These are phyloP conservation scores for Bipolaris oryzae DNA, from an alignment of 2,329 filamentous ascomycete genomes.

Conservation along the genomic window DNA sequence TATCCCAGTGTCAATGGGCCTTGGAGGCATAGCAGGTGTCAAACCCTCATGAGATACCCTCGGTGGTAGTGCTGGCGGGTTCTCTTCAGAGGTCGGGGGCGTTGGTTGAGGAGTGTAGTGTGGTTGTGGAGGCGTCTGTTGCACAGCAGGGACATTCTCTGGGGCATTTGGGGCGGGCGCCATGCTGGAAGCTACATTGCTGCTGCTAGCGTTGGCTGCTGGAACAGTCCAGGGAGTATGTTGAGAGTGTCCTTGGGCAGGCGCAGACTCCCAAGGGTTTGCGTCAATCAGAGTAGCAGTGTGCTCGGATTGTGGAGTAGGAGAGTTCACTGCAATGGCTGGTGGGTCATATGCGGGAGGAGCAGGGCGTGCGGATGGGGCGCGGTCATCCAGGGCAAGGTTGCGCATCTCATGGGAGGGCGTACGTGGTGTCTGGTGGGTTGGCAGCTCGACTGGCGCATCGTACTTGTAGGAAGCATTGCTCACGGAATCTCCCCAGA, in stretches of 20 bases:
- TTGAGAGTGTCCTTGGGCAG: neutral
- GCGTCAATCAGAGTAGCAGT: slow-evolving; percentile 33
- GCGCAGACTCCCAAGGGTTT: slow-evolving; percentile 35
- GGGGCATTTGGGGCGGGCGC: slow-evolving; percentile 36
- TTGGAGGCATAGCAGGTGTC: slow-evolving; percentile 43
- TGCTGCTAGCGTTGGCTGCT: neutral
- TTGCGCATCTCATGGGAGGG: slow-evolving; percentile 48
- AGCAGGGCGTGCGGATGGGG: slow-evolving; percentile 16
- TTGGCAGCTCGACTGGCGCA: slow-evolving; percentile 50
- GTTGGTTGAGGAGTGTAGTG: slow-evolving; percentile 12
- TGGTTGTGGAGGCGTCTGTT: slow-evolving; percentile 22
- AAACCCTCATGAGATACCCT: slow-evolving; percentile 43
- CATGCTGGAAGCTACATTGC: slow-evolving; percentile 22
- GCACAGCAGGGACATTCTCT: slow-evolving; percentile 32
- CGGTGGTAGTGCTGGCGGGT: slow-evolving; percentile 42
- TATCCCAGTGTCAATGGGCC: slow-evolving; percentile 35
- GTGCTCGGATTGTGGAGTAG: slow-evolving; percentile 27
- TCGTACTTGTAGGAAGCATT: slow-evolving; percentile 37
- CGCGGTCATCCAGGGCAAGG: slow-evolving; percentile 40
- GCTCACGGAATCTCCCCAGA: slow-evolving; percentile 46
- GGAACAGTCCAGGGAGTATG: neutral
- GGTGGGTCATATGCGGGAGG: slow-evolving; percentile 34
- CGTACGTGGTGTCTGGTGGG: slow-evolving; percentile 49
- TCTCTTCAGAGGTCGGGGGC: slow-evolving; percentile 21
- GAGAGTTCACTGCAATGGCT: slow-evolving; percentile 33